Evolutionary conservation across 2,329 filamentous ascomycete species (phyloP).

Genomic region (Huntiella savannae): DNA sequence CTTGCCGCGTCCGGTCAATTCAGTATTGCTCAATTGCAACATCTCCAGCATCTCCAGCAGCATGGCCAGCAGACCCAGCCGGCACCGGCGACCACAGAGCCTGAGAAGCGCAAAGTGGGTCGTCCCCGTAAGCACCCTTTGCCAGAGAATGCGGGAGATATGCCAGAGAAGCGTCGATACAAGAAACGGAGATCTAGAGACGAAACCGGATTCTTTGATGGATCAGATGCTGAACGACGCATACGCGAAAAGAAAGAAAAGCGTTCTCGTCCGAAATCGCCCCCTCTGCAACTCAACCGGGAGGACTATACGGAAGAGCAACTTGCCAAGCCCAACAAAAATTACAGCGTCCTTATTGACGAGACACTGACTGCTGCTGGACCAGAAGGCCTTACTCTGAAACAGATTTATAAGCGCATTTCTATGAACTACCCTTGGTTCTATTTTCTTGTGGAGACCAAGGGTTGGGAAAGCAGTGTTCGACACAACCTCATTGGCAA

Average conservation of each 20-base stretch:
- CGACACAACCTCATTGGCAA: slow-evolving; percentile 44
- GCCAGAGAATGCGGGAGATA: slow-evolving; percentile 34
- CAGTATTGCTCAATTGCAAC: slow-evolving; percentile 1
- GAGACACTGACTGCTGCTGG: slow-evolving; percentile 37
- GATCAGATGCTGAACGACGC: slow-evolving; percentile 35
- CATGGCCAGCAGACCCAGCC: slow-evolving; percentile 2
- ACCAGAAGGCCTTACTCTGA: slow-evolving; percentile 34
- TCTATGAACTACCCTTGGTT: slow-evolving; percentile 39
- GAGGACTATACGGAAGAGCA: slow-evolving; percentile 39
- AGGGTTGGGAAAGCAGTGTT: slow-evolving; percentile 48
- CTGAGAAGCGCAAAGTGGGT: slow-evolving; percentile 45
- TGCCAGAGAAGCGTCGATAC: slow-evolving; percentile 45
- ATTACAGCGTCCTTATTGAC: slow-evolving; percentile 41
- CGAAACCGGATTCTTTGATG: slow-evolving; percentile 28
- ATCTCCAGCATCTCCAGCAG: neutral
- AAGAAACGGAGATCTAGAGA: slow-evolving; percentile 42
- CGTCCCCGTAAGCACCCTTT: slow-evolving; percentile 44
- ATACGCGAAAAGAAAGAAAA: slow-evolving; percentile 40
- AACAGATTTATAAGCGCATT: slow-evolving; percentile 45
- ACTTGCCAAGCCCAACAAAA: slow-evolving; percentile 41
- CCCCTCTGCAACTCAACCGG: slow-evolving; percentile 34
- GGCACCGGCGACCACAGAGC: slow-evolving; percentile 3
- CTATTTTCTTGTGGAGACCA: slow-evolving; percentile 39
- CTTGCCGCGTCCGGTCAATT: slow-evolving; percentile 3
- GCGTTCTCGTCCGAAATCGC: slow-evolving; percentile 34